Evolutionary conservation across 2,329 filamentous ascomycete species (phyloP), one percentile per base, ranked within the genome.

Genomic region (Microsporum ferrugineum): DNA sequence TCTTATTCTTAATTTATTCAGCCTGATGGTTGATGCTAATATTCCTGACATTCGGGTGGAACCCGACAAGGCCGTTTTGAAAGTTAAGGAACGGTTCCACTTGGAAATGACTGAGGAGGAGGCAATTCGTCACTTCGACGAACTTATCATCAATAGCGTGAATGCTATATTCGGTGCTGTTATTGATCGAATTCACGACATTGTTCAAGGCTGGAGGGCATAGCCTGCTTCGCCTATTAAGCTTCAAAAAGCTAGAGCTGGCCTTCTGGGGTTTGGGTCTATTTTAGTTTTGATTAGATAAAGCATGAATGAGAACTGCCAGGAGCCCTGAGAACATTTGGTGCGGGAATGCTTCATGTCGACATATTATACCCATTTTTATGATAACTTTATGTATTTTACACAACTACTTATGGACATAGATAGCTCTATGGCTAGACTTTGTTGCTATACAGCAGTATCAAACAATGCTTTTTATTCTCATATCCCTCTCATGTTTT

Each of bases 11-110:
- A 99, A 99, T 69, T 74, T 99, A 51, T 99, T 99, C 73, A 91
- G 89, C 69, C 80, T 99, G 62, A 99, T 99, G 94, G 88, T 95
- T 14, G 91, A 97, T 72, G 92, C 94, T 43, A 96, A 96, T 70
- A 96, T 99, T 63, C 94, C 91, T 0, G 95, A 97, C 68, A 95
- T 99, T 69, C 86, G 88, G 62, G 82, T 95, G 27, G 91, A 96
- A 76, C 88, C 90, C 8, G 91, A 96, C 74, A 95, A 95, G 76
- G 91, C 90, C 8, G 92, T 97, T 14, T 78, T 91, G 68, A 99
- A 97, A 76, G 92, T 99, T 3, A 87, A 94, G 71, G 94, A 99
- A 76, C 80, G 94, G 41, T 96, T 99, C 73, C 91, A 95, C 75
- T 74, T 99, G 57, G 92, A 96, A 71, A 83, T 95, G 71, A 88